Percentiles rank a stretch among this genome's conserved stretches.
Conservation (phyloP, 495 filamentous ascomycete genomes). For the Lindgomyces ingoldianus region DNA sequence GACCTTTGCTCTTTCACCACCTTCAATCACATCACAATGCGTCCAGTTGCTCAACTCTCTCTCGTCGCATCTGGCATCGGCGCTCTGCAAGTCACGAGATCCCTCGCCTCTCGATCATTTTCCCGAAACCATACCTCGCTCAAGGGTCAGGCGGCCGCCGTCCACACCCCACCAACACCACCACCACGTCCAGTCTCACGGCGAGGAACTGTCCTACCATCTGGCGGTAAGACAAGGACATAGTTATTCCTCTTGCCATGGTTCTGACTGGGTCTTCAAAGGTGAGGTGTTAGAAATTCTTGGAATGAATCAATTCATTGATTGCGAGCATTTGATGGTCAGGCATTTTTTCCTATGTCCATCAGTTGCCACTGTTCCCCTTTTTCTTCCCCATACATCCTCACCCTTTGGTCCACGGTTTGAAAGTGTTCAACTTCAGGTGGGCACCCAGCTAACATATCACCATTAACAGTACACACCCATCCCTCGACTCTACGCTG, state of each 20-base stretch:
- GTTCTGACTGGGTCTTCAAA: background rate
- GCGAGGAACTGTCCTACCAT: background rate
- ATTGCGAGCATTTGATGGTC: background rate
- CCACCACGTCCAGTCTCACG: background rate
- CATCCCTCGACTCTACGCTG: background rate
- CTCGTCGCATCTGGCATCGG: slow-evolving; percentile 4
- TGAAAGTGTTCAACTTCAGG: too few relatives aligned
- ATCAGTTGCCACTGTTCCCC: background rate
- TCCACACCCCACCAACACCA: background rate
- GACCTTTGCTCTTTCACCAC: background rate
- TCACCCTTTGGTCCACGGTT: too few relatives aligned
- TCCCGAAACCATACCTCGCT: background rate
- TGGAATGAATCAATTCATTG: background rate
- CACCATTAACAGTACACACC: background rate
- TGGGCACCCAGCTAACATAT: background rate
- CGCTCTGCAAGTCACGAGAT: background rate
- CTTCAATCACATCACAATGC: background rate
- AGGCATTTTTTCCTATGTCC: too few relatives aligned
- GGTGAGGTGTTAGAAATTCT: background rate
- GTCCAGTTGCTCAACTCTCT: background rate
- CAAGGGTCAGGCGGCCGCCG: background rate
- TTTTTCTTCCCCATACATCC: too few relatives aligned
- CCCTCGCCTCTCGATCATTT: background rate
- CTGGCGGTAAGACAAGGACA: background rate
- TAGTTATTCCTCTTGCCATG: background rate